Evolutionary conservation across 768 basidiomycete species (phyloP).

Genomic region (Psilocybe azurescens): DNA sequence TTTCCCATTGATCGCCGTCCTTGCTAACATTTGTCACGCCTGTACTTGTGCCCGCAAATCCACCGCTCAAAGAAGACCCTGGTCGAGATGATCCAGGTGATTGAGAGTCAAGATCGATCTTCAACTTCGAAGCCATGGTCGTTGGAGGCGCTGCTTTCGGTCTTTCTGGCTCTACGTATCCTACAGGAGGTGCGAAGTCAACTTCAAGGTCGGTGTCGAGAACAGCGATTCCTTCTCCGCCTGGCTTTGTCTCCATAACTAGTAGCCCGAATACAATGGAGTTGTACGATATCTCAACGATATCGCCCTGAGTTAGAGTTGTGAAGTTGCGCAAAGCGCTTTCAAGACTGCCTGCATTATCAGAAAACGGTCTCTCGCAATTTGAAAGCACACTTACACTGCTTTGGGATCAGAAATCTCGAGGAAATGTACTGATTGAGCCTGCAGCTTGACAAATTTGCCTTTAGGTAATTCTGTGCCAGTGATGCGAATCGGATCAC

Average conservation of each 20-base stretch:
- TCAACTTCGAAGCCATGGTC: constrained; percentile 97
- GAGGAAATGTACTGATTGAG: constrained; percentile 93
- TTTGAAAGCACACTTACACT: constrained; percentile 67
- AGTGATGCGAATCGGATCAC: constrained; percentile 92
- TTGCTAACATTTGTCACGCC: constrained; percentile 64
- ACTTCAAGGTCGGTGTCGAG: constrained; percentile 98
- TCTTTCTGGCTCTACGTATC: constrained; percentile 93
- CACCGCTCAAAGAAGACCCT: constrained; percentile 73
- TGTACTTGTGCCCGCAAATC: constrained; percentile 58
- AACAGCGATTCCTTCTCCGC: constrained; percentile 86
- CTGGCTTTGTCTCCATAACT: constrained; percentile 92
- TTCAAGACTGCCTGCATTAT: constrained; percentile 69
- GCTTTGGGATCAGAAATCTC: constrained; percentile 98
- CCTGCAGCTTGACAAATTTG: constrained; percentile 95
- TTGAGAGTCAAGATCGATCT: constrained; percentile 88
- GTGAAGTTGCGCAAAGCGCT: constrained; percentile 94
- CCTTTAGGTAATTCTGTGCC: constrained; percentile 91
- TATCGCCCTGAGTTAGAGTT: constrained; percentile 91
- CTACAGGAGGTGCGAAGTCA: constrained; percentile 92
- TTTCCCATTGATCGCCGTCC: constrained; percentile 88
- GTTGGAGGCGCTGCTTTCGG: constrained; percentile 79
- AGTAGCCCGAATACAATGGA: constrained; percentile 93
- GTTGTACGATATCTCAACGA: constrained; percentile 98
- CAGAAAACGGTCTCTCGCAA: not conserved
- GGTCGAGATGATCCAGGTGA: constrained; percentile 89